phyloP scores from a whole-genome alignment of 495 filamentous ascomycete genomes.

The Trichoderma parareesei region DNA sequence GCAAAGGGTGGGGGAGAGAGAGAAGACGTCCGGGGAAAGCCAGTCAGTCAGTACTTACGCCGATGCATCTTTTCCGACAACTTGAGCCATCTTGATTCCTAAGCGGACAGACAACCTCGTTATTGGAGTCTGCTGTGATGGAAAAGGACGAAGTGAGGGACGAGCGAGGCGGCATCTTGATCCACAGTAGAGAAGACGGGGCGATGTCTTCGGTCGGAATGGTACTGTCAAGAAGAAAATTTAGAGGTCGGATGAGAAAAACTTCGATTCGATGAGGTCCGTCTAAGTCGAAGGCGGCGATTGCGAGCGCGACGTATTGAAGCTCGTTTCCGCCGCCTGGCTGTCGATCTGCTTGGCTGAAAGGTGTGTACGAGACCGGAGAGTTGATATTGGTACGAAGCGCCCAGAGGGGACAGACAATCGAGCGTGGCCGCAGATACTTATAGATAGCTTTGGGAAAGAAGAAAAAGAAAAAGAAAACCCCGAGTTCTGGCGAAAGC shows the following conservation, averaged over 20 bases:
- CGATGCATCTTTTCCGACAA: constrained; percentile 95
- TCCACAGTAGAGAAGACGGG: constrained; percentile 21
- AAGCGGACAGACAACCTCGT: constrained; percentile 95
- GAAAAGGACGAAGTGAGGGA: constrained; percentile 87
- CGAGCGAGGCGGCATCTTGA: constrained; percentile 76
- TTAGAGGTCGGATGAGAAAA: neutral
- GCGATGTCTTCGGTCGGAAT: neutral
- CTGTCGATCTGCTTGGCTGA: neutral
- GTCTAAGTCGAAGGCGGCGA: neutral
- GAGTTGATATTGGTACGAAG: neutral
- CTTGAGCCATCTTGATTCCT: constrained; percentile 93
- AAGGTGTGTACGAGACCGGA: neutral
- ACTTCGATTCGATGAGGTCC: neutral
- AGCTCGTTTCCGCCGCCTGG: constrained; percentile 3
- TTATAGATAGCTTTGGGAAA: no score
- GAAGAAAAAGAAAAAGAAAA: no score
- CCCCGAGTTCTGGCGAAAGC: no score
- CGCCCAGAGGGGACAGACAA: neutral
- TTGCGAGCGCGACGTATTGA: neutral
- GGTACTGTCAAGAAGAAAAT: neutral
- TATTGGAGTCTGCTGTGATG: constrained; percentile 80
- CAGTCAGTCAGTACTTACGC: constrained; percentile 58
- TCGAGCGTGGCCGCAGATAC: no score
- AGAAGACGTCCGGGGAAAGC: no score
- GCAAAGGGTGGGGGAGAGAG: neutral